These are phyloP conservation scores for Sporothrix inflata DNA, from an alignment of 2,329 filamentous ascomycete species.

Conservation along the genomic window DNA sequence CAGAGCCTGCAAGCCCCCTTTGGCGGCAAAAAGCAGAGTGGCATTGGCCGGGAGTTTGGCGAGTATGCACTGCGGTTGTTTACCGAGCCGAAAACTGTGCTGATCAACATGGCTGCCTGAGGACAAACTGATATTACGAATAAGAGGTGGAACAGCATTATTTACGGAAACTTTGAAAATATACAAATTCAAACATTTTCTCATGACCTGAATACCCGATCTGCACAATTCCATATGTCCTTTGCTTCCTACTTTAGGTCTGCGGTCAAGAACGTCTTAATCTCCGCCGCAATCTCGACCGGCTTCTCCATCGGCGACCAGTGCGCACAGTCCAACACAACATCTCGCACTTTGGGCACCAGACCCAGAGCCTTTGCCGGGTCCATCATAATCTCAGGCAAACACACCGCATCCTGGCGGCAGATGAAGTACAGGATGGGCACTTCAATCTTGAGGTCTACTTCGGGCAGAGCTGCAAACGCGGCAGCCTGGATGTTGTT, in stretches of 20 bases:
- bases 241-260: not conserved
- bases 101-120: slow-evolving; percentile 6
- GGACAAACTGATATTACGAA: not conserved
- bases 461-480: slow-evolving; percentile 33
- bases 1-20: slow-evolving; percentile 38
- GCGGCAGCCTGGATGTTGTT: slow-evolving; percentile 35
- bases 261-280: not conserved
- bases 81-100: slow-evolving; percentile 15
- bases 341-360: slow-evolving; percentile 37
- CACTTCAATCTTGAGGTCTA: slow-evolving; percentile 35
- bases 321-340: slow-evolving; percentile 38
- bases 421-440: slow-evolving; percentile 39
- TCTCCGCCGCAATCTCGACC: slow-evolving; percentile 34
- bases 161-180: no score
- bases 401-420: slow-evolving; percentile 38
- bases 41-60: slow-evolving; percentile 42
- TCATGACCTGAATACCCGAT: no score
- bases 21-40: slow-evolving; percentile 46
- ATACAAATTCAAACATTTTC: no score
- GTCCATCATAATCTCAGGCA: slow-evolving; percentile 33
- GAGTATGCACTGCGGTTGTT: slow-evolving; percentile 19
- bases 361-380: slow-evolving; percentile 35
- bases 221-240: no score
- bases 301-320: slow-evolving; percentile 41
- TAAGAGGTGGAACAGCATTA: no score